Conservation (phyloP, 139 green algal species). For the Volvox africanus region DNA sequence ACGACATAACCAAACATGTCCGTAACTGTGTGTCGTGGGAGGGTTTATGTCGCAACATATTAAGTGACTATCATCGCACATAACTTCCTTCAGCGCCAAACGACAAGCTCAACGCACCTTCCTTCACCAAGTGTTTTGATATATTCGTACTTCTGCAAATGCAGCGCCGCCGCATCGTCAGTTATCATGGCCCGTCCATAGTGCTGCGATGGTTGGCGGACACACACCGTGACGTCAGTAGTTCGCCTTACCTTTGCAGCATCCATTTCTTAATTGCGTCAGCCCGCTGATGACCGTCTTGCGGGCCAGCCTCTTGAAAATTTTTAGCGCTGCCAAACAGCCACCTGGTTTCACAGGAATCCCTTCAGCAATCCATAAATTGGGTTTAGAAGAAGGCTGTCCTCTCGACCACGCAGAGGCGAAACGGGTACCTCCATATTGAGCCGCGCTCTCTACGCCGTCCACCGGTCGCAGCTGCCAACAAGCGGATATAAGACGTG, state of each 20-base stretch:
- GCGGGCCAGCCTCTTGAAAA: neutral
- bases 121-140: conserved; percentile 50
- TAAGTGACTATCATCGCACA: neutral
- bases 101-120: conserved; percentile 7
- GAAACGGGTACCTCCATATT: conserved; percentile 25
- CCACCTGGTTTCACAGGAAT: neutral
- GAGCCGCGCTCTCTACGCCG: neutral
- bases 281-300: neutral
- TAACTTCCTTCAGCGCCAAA: neutral
- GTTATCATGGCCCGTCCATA: neutral
- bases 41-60: neutral
- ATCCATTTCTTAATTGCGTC: conserved; percentile 11
- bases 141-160: conserved; percentile 45
- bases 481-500: neutral
- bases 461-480: neutral
- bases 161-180: neutral
- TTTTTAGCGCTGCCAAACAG: neutral
- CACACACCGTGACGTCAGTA: neutral
- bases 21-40: neutral
- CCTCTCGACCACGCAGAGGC: neutral
- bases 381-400: neutral
- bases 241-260: conserved; percentile 35
- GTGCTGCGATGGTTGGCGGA: neutral
- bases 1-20: conserved; percentile 43
- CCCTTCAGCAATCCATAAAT: neutral